phyloP scores from a whole-genome alignment of 2,329 filamentous ascomycete genomes.

The Ophiostoma angusticollis region DNA sequence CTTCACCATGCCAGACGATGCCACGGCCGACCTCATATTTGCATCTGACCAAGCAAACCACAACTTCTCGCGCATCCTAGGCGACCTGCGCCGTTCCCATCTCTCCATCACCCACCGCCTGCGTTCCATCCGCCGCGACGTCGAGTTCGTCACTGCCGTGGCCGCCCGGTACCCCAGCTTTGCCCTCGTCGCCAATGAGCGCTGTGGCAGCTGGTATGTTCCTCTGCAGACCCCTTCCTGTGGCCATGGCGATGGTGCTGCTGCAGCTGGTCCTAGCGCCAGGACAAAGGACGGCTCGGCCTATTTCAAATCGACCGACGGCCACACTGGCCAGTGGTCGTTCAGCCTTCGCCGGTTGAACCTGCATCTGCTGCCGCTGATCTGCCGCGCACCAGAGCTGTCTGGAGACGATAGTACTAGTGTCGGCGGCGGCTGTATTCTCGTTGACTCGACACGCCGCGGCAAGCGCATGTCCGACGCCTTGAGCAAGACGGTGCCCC shows the following conservation, averaged over 20 bases:
- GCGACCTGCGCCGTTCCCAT: slow-evolving; percentile 61
- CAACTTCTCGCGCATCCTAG: slow-evolving; percentile 57
- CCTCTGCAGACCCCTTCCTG: no score
- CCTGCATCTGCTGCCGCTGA: slow-evolving; percentile 59
- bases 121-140: slow-evolving; percentile 63
- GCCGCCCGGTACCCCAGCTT: slow-evolving; percentile 31
- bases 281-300: slow-evolving; percentile 48
- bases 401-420: slow-evolving; percentile 1
- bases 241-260: slow-evolving; percentile 24
- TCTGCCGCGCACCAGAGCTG: slow-evolving; percentile 52
- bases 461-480: slow-evolving; percentile 86
- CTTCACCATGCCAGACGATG: slow-evolving; percentile 17
- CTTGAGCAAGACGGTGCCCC: slow-evolving; percentile 81
- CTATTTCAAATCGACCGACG: slow-evolving; percentile 98
- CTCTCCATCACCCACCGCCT: slow-evolving; percentile 74
- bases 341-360: slow-evolving; percentile 81
- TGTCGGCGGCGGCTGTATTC: slow-evolving; percentile 48
- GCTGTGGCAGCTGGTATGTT: slow-evolving; percentile 96
- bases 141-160: slow-evolving; percentile 56
- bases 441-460: slow-evolving; percentile 84
- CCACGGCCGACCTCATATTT: slow-evolving; percentile 34
- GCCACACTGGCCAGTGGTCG: slow-evolving; percentile 79
- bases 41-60: slow-evolving; percentile 38
- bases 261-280: slow-evolving; percentile 42
- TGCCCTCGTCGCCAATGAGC: slow-evolving; percentile 80